Evolutionary conservation across 805 yeast genomes (phyloP).

Genomic region (Cyberlindnera xylosilytica): DNA sequence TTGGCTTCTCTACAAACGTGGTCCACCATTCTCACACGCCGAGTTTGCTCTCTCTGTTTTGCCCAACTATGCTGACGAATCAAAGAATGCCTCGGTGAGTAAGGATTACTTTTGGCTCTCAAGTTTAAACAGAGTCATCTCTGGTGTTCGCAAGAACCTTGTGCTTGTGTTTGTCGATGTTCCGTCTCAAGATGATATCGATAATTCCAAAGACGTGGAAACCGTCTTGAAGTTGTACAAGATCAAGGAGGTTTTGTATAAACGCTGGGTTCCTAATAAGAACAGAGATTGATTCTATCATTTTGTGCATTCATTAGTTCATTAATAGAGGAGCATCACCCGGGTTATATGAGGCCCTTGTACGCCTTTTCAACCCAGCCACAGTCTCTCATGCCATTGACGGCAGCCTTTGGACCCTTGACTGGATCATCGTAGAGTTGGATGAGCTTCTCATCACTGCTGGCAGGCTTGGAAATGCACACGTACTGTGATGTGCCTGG

Average conservation of each 20-base stretch:
- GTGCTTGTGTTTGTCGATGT: conserved; percentile 64
- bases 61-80: conserved; percentile 34
- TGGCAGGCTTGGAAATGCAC: conserved; percentile 82
- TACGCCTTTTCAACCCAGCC: conserved; percentile 79
- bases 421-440: conserved; percentile 41
- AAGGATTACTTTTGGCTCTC: conserved; percentile 60
- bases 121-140: conserved; percentile 72
- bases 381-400: conserved; percentile 68
- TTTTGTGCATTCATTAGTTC: not conserved
- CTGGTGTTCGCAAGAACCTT: conserved; percentile 80
- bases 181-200: conserved; percentile 39
- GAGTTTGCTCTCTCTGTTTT: conserved; percentile 68
- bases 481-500: conserved; percentile 65
- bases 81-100: conserved; percentile 24
- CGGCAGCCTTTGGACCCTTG: conserved; percentile 42
- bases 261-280: conserved; percentile 83
- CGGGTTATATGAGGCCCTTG: conserved; percentile 45
- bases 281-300: conserved; percentile 58
- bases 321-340: not conserved
- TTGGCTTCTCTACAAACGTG: conserved; percentile 75
- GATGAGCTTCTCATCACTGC: conserved; percentile 35
- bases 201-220: conserved; percentile 25
- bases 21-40: conserved; percentile 96
- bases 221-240: conserved; percentile 41
- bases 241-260: conserved; percentile 64